A percentile compares a stretch with the other conserved stretches of the same genome.
Evolutionary conservation across 192 early-diverging fungal species (phyloP).

Genomic region (Rhizoclosmatium globosum): DNA sequence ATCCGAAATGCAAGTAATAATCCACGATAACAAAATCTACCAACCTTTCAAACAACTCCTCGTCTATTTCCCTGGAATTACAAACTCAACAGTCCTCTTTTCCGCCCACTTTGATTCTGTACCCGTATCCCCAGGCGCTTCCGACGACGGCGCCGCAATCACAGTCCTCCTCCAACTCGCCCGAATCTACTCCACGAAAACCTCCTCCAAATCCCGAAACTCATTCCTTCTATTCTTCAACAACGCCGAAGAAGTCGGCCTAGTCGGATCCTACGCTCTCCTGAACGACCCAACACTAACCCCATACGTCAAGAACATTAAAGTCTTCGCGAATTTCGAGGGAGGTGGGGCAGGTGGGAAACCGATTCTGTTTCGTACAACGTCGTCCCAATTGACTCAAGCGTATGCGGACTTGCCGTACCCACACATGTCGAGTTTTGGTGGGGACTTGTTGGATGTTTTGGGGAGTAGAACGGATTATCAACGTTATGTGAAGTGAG

Average conservation of each 20-base stretch:
- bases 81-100: conserved; percentile 37
- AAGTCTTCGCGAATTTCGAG: neutral
- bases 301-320: neutral
- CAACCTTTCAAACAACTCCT: neutral
- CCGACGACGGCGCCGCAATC: conserved; percentile 53
- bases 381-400: neutral
- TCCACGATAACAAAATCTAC: neutral
- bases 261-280: neutral
- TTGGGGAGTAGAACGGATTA: conserved; percentile 51
- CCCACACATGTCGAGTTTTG: conserved; percentile 5
- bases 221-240: conserved; percentile 47
- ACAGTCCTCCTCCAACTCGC: conserved; percentile 45
- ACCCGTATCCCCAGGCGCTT: conserved; percentile 40
- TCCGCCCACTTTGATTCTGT: conserved; percentile 54
- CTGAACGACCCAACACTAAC: neutral
- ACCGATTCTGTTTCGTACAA: neutral
- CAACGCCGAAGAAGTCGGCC: conserved; percentile 51
- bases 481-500: conserved; percentile 21
- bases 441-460: neutral
- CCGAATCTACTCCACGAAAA: neutral
- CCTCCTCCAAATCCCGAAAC: neutral
- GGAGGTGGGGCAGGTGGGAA: conserved; percentile 1
- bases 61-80: neutral
- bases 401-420: neutral
- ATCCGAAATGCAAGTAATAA: neutral